Conservation (phyloP, 257 asterid genomes). For the Penstemon newberryi region DNA sequence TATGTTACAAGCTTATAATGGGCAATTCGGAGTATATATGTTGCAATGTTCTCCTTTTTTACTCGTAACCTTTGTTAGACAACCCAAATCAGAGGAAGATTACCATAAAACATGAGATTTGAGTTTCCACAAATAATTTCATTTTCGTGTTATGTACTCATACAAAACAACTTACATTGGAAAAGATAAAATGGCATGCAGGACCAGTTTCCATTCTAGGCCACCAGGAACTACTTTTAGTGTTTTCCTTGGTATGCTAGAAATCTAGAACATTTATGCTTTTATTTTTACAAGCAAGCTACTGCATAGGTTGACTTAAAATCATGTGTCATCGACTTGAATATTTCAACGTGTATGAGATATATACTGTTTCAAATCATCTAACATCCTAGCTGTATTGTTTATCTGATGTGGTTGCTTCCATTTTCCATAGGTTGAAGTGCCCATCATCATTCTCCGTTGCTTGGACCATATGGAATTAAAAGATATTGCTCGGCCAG, state of each 20-base stretch:
- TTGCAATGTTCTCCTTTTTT: slow-evolving; percentile 4
- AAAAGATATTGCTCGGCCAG: slow-evolving; percentile 72
- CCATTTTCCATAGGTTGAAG: slow-evolving; percentile 55
- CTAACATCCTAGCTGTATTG: slow-evolving; percentile 10
- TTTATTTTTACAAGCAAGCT: slow-evolving; percentile 13
- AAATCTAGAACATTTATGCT: slow-evolving; percentile 19
- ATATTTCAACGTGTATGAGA: not conserved
- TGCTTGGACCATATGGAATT: slow-evolving; percentile 82
- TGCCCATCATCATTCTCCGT: slow-evolving; percentile 64
- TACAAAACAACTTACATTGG: slow-evolving; percentile 18
- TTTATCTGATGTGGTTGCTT: slow-evolving; percentile 22
- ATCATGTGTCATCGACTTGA: not conserved
- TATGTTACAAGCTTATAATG: slow-evolving; percentile 2
- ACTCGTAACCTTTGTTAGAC: slow-evolving; percentile 10
- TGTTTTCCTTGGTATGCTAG: not conserved
- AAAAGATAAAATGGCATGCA: slow-evolving; percentile 1
- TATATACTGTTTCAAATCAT: slow-evolving; percentile 19
- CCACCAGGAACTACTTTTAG: not conserved
- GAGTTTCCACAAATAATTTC: slow-evolving; percentile 18
- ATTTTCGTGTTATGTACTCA: slow-evolving; percentile 9
- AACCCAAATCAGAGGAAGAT: slow-evolving; percentile 19
- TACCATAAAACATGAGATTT: slow-evolving; percentile 12
- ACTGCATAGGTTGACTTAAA: slow-evolving; percentile 6
- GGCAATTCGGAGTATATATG: not conserved
- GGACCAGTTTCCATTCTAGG: not conserved